Base-by-base conservation (phyloP, 441 rosid species). In the Adansonia madagascariensis region DNA sequence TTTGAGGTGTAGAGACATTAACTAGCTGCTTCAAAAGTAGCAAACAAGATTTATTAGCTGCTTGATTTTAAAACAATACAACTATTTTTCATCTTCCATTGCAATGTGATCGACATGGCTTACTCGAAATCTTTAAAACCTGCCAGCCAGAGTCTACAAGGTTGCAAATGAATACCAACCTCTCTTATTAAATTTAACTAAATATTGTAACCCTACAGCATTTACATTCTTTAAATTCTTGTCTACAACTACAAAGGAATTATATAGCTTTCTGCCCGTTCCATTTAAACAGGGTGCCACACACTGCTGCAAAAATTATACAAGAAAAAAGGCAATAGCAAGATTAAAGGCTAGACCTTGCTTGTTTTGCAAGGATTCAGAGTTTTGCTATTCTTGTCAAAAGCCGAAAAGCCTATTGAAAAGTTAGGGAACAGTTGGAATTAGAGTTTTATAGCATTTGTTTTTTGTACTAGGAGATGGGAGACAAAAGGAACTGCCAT, bases 311-410 rank as follows among this genome's bases (percentile, higher is more conserved):
- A 69, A 27, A 69, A 27, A 31, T 31, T 7, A 15, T 56, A 18
- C 55, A 12, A 12, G 55, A 50, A 10, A 50, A 50, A 50, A 11
- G 55, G 55, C 55, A 56, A 66, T 22, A 69, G 17, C 59, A 24
- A 24, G 27, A 49, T 47, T 49, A 49, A 69, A 27, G 43, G 59
- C 43, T 22, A 49, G 5, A 8, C 70, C 27, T 41, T 65, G 27
- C 50, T 41, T 65, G 70, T 65, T 41, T 65, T 41, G 70, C 24
- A 65, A 41, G 70, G 70, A 65, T 41, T 6, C 66, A 61, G 66
- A 61, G 43, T 14, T 27, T 61, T 61, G 41, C 0, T 27, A 1
- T 5, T 11, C 9, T 12, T 27, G 43, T 8, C 43, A 24, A 12
- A 27, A 61, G 43, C 18, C 31, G 66, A 12, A 61, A 61, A 61